Evolutionary conservation across 2,329 filamentous ascomycete genomes (phyloP), one percentile per base, ranked within the genome.

Genomic region (Cladosporium sphaerospermum): DNA sequence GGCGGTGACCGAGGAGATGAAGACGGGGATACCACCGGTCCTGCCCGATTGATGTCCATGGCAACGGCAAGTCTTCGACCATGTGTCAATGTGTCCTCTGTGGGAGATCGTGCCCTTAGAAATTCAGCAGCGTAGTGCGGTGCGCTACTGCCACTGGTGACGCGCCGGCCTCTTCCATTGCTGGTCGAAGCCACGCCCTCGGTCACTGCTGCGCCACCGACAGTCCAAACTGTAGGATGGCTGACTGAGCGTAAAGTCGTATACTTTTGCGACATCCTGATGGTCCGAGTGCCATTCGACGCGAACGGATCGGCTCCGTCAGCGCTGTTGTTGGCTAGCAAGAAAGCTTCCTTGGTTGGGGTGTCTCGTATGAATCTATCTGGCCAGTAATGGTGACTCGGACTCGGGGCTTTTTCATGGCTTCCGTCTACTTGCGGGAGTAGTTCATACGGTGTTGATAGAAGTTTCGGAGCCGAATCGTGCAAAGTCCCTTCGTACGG

Each of bases 41-140:
- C 76, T 31, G 80, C 75, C 43, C 82, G 83, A 64, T 95, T 84
- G 56, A 97, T 78, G n/a, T 88, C 80, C 48, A 97, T 76, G 2
- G 93, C 93, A 13, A 85, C 74, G 8, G 91, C 90, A 52, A 99
- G 72, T 28, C 89, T 82, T 39, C 80, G 79, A 62, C 87, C 82
- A 64, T 95, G 87, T 49, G 80, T 82, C 9, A 46, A 45, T 28
- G 63, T 61, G 23, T 64, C 61, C 9, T 67, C 61, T 33, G 56
- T 59, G 14, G 59, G 49, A 14, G 59, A 57, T 19, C 55, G 55
- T 28, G 54, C 72, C 37, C 75, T 72, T 33, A 81, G 66, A 62
- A 84, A 86, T 49, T 73, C 75, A 43, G 79, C 82, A 32, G 71
- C 75, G 64, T 81, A 80, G 60, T 80, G 73, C 4, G 84, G 86